These are phyloP conservation scores for Corylus americana DNA, from an alignment of 306 rosid species.

Conservation along the genomic window DNA sequence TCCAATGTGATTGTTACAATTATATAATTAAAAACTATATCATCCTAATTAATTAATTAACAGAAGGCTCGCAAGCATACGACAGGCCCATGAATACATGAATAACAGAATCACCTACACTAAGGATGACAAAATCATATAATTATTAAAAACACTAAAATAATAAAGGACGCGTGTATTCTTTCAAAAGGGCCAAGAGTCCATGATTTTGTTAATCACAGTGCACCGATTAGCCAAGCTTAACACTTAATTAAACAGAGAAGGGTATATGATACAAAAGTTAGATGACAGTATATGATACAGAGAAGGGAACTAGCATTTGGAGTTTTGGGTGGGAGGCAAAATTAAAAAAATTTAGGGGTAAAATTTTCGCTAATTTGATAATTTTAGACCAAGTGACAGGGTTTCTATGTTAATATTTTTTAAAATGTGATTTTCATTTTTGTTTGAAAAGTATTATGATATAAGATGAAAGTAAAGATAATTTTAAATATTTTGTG, in stretches of 20 bases:
- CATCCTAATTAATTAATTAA: conserved; percentile 17
- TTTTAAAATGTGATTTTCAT: no score
- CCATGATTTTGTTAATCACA: conserved; percentile 24
- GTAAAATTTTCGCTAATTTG: no score
- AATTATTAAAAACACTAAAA: neutral
- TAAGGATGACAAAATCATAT: neutral
- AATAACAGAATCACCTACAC: conserved; percentile 26
- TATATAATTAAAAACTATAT: conserved; percentile 11
- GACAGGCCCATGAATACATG: conserved; percentile 35
- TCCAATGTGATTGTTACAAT: neutral
- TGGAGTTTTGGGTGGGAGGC: no score
- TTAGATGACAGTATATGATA: neutral
- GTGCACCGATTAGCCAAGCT: conserved; percentile 10
- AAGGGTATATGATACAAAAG: neutral
- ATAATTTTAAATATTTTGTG: no score
- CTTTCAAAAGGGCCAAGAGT: conserved; percentile 32
- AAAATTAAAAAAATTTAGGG: no score
- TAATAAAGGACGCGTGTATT: neutral
- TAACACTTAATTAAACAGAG: neutral
- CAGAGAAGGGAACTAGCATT: no score
- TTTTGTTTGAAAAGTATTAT: no score
- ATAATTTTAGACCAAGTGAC: no score
- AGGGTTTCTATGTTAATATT: no score
- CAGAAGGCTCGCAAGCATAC: conserved; percentile 24
- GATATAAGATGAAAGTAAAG: no score